Base-by-base conservation (phyloP, 2,329 filamentous ascomycete genomes). In the Fusarium devonianum region DNA sequence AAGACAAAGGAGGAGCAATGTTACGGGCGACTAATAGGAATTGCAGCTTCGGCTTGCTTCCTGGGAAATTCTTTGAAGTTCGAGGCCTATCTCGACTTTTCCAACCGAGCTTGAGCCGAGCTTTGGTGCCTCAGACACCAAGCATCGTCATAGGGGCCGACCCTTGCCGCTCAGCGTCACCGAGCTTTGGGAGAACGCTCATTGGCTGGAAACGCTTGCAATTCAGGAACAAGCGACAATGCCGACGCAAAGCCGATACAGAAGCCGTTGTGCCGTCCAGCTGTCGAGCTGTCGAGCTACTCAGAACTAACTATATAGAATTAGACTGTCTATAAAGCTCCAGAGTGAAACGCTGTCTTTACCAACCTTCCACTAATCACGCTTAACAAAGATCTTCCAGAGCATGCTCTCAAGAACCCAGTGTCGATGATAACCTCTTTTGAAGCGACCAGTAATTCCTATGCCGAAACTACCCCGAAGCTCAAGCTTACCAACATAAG, bases 71-170 rank as follows among this genome's bases (percentile, higher is more conserved):
- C 53, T 61, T 40, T 50, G 52, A 57, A 53, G 44, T 64, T 60
- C 61, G 50, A 64, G 63, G 63, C 40, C 65, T 67, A 63, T 69
- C 60, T 61, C 49, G 56, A 58, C 44, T 62, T 64, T 65, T 65
- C 63, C 60, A 62, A 35, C 67, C 64, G 63, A 56, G 49, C 54
- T 67, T 66, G 22, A 65, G 59, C 65, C 63, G 56, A 48, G 33
- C 41, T 39, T 46, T 53, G 60, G 23, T 63, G 60, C 62, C 63
- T 67, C 53, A 66, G 62, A 60, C 67, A 64, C 46, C 59, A 58
- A 64, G 56, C 56, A 52, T 62, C 62, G 64, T 68, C 65, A 68
- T 68, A 61, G 62, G 29, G 28, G 53, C 68, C 61, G 61, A 54
- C 51, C 54, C 54, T 60, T 59, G 60, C 19, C 23, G 14, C 16